phyloP scores from a whole-genome alignment of 208 protist genomes.

The Wallacemonas rigidus region DNA sequence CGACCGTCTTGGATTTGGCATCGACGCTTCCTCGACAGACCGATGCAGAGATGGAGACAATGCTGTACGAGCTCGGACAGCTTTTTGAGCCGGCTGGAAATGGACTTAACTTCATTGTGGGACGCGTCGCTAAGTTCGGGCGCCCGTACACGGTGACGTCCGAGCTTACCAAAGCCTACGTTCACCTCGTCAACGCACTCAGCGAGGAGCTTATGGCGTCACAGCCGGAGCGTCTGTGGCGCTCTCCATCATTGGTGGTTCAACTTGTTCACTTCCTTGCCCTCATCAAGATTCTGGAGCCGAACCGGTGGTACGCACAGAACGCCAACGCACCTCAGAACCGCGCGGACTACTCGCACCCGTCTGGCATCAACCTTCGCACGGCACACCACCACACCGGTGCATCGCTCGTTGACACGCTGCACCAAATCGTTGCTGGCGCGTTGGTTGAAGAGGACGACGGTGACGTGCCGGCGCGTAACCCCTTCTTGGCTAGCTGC shows the following conservation, averaged over 20 bases:
- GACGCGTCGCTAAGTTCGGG: constrained; percentile 66
- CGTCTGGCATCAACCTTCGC: constrained; percentile 57
- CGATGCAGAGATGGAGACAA: constrained; percentile 63
- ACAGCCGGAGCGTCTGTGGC: constrained; percentile 69
- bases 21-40: constrained; percentile 55
- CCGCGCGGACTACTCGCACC: constrained; percentile 82
- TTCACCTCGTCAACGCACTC: constrained; percentile 61
- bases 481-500: constrained; percentile 35
- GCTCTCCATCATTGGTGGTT: constrained; percentile 49
- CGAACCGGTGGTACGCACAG: constrained; percentile 82
- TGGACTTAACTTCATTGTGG: constrained; percentile 67
- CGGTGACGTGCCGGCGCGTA: constrained; percentile 4
- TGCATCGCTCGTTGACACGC: constrained; percentile 59
- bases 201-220: constrained; percentile 60
- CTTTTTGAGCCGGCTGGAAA: constrained; percentile 74
- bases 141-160: constrained; percentile 63
- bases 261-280: constrained; percentile 87
- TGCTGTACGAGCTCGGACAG: constrained; percentile 68
- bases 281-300: constrained; percentile 80
- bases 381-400: constrained; percentile 58
- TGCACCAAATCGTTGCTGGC: constrained; percentile 40
- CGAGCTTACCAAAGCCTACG: constrained; percentile 62
- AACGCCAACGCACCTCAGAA: constrained; percentile 67
- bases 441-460: constrained; percentile 5
- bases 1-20: constrained; percentile 78